A percentile compares a stretch with the other conserved stretches of the same genome.
Evolutionary conservation across 352 stramenopile species (phyloP).

Genomic region (Phytophthora capsici): DNA sequence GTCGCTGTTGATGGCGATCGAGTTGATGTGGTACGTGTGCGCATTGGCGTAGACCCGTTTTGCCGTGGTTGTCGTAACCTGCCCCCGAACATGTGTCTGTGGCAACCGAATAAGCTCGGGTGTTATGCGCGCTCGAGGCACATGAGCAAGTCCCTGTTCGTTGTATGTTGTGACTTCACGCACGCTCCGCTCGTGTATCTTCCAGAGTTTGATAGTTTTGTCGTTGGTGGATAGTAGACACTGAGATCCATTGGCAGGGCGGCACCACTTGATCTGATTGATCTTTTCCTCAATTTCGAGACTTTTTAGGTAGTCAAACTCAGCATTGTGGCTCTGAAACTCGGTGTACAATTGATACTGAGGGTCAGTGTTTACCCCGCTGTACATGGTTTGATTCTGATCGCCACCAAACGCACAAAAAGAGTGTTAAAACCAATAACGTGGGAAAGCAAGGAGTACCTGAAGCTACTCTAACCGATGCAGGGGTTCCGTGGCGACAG

Average conservation of each 20-base stretch:
- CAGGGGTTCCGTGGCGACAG: conserved; percentile 48
- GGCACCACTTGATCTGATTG: conserved; percentile 97
- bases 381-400: conserved; percentile 45
- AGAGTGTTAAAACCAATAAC: neutral
- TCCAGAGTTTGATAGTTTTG: conserved; percentile 98
- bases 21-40: conserved; percentile 98
- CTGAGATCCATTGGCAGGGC: conserved; percentile 86
- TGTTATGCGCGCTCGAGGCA: conserved; percentile 29
- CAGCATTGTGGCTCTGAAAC: conserved; percentile 96
- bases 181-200: conserved; percentile 86
- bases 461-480: conserved; percentile 28
- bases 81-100: conserved; percentile 55
- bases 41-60: conserved; percentile 93
- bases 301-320: conserved; percentile 98
- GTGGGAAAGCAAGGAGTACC: neutral
- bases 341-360: conserved; percentile 90
- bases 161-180: conserved; percentile 81
- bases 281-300: conserved; percentile 98
- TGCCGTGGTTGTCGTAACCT: conserved; percentile 74
- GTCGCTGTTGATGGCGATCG: conserved; percentile 94
- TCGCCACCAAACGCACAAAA: neutral
- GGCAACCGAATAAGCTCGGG: conserved; percentile 63
- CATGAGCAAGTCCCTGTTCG: conserved; percentile 41
- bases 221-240: conserved; percentile 97
- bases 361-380: conserved; percentile 33